Conservation (phyloP, 228 moss, liverwort and hornwort genomes). For the Sphagnum magellanicum region DNA sequence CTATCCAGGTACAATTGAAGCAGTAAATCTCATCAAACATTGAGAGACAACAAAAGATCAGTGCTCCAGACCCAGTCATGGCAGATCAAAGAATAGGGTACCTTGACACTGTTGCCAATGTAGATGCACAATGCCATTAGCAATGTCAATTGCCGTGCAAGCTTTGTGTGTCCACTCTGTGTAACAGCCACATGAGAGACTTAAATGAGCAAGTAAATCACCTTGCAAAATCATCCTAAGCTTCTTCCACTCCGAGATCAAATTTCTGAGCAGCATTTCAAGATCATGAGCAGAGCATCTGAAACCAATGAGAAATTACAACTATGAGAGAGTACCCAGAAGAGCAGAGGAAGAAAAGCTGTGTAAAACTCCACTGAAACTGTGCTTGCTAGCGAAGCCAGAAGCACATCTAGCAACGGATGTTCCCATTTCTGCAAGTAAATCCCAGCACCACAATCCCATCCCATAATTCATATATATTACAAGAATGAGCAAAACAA, state of each 20-base stretch:
- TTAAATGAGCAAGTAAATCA: too few species aligned
- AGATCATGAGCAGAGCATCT: too few species aligned
- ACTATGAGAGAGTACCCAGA: constrained; percentile 58
- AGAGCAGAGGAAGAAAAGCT: constrained; percentile 72
- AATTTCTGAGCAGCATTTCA: too few species aligned
- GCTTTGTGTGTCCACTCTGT: constrained; percentile 76
- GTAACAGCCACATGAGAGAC: not conserved
- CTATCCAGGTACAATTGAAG: too few species aligned
- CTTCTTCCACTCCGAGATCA: too few species aligned
- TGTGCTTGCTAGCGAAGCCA: constrained; percentile 57
- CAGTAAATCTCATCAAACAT: too few species aligned
- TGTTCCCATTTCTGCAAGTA: constrained; percentile 39
- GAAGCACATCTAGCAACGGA: constrained; percentile 44
- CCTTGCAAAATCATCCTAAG: too few species aligned
- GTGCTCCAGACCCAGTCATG: too few species aligned
- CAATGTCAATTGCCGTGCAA: constrained; percentile 81
- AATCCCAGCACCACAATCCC: not conserved
- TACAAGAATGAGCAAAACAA: not conserved
- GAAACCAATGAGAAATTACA: too few species aligned
- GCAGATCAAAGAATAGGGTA: not conserved
- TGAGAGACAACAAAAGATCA: too few species aligned
- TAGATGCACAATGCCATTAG: constrained; percentile 89
- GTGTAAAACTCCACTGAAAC: constrained; percentile 89
- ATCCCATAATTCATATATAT: not conserved
- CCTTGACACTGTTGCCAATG: constrained; percentile 80